Percentiles rank a stretch among this genome's conserved stretches.
Conservation (phyloP, 192 early-diverging fungal genomes). For the Umbelopsis vinacea region DNA sequence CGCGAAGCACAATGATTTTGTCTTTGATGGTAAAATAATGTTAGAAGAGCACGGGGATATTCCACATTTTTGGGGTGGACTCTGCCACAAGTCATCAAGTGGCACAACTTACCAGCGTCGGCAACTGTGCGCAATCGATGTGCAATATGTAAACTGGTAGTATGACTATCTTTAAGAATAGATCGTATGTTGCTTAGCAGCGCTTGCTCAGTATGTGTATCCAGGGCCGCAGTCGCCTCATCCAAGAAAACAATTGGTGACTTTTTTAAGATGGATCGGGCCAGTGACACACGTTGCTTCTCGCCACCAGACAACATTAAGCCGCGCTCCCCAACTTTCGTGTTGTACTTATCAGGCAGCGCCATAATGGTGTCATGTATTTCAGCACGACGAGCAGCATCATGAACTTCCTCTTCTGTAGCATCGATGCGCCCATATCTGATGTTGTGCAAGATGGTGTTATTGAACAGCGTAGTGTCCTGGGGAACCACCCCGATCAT, state of each 20-base stretch:
- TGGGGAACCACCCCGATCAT: constrained; percentile 90
- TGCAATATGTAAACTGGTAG: constrained; percentile 94
- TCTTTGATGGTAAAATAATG: constrained; percentile 54
- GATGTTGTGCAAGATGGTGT: constrained; percentile 92
- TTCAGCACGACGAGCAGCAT: constrained; percentile 60
- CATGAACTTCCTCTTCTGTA: constrained; percentile 59
- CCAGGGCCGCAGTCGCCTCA: constrained; percentile 91
- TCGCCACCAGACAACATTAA: constrained; percentile 76
- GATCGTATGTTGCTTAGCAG: constrained; percentile 87
- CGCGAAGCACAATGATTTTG: constrained; percentile 87
- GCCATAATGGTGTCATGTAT: constrained; percentile 64
- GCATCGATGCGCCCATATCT: constrained; percentile 81
- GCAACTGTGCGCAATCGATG: constrained; percentile 91
- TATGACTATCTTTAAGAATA: constrained; percentile 67
- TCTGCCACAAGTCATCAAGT: background rate
- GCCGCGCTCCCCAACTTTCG: constrained; percentile 73
- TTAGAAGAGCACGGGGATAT: background rate
- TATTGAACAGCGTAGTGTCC: constrained; percentile 95
- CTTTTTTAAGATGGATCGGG: constrained; percentile 93
- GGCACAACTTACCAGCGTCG: constrained; percentile 63
- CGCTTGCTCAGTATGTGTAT: constrained; percentile 84
- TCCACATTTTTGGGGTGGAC: too few relatives aligned
- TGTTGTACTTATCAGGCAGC: constrained; percentile 66
- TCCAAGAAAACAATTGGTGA: constrained; percentile 88
- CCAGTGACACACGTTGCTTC: constrained; percentile 77